Evolutionary conservation across 1,284 basidiomycete species (phyloP).

Genomic region (Singerocomus inundabilis): DNA sequence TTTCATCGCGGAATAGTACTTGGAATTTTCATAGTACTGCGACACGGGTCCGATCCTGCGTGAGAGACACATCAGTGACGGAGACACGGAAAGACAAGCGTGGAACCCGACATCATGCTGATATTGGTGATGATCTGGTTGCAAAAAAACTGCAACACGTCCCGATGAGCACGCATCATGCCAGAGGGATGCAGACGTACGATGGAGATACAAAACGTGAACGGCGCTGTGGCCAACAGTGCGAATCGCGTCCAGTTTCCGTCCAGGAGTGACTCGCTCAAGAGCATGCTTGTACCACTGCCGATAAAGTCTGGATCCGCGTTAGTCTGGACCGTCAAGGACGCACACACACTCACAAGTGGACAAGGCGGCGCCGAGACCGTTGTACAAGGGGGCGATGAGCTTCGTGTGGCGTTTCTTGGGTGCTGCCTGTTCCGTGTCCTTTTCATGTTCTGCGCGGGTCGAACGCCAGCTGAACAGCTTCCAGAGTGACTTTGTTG

Average conservation of each 20-base stretch:
- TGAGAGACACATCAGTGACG: neutral
- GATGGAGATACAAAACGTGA: slow-evolving; percentile 71
- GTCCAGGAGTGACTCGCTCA: slow-evolving; percentile 71
- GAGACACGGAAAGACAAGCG: neutral
- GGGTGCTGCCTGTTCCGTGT: slow-evolving; percentile 49
- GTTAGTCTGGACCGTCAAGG: too few species aligned
- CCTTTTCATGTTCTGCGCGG: slow-evolving; percentile 35
- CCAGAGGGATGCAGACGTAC: slow-evolving; percentile 39
- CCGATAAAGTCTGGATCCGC: slow-evolving; percentile 68
- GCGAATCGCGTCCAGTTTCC: slow-evolving; percentile 60
- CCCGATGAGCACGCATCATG: slow-evolving; percentile 5
- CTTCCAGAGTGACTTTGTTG: slow-evolving; percentile 27
- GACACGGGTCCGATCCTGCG: slow-evolving; percentile 77
- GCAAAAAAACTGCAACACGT: slow-evolving; percentile 66
- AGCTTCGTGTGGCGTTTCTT: slow-evolving; percentile 50
- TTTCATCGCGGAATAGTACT: slow-evolving; percentile 64
- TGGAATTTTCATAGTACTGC: slow-evolving; percentile 72
- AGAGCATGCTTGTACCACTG: slow-evolving; percentile 54
- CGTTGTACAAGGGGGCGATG: slow-evolving; percentile 74
- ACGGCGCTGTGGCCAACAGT: slow-evolving; percentile 61
- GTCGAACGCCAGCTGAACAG: slow-evolving; percentile 33
- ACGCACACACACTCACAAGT: slow-evolving; percentile 51
- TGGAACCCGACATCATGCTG: slow-evolving; percentile 42
- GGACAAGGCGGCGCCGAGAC: slow-evolving; percentile 64
- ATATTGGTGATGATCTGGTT: slow-evolving; percentile 61